phyloP scores from a whole-genome alignment of 371 early-diverging fungal species.

The Spraguea lophii region DNA sequence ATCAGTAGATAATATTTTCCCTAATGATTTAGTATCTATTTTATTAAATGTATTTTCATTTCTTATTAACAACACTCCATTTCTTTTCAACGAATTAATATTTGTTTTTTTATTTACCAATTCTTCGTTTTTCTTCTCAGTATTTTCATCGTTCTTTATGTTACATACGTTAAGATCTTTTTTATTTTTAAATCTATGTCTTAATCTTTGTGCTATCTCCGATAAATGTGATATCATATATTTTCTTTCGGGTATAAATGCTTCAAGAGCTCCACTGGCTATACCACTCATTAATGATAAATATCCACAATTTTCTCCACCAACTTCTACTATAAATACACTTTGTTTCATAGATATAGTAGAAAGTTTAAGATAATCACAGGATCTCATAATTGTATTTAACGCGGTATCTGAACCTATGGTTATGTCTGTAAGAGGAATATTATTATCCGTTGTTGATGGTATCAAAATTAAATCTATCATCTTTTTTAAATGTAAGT shows the following conservation, averaged over 20 bases:
- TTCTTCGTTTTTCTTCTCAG: conserved; percentile 53
- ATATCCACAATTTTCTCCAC: conserved; percentile 82
- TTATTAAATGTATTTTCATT: conserved; percentile 25
- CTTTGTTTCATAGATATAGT: conserved; percentile 66
- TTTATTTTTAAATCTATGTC: conserved; percentile 16
- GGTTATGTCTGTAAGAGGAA: conserved; percentile 81
- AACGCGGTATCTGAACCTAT: conserved; percentile 87
- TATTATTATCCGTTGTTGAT: conserved; percentile 85
- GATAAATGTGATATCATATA: conserved; percentile 28
- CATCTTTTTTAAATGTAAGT: neutral
- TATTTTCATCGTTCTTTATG: conserved; percentile 16
- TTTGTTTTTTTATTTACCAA: conserved; percentile 10
- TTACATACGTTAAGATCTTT: too few species aligned
- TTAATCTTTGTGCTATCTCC: conserved; percentile 27
- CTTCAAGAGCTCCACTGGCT: conserved; percentile 65
- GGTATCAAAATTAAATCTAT: conserved; percentile 80
- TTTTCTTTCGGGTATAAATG: conserved; percentile 59
- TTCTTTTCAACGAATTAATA: neutral
- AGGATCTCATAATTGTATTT: conserved; percentile 71
- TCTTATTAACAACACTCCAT: conserved; percentile 25
- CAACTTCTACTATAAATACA: conserved; percentile 88
- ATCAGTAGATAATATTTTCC: conserved; percentile 69
- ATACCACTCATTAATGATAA: conserved; percentile 71
- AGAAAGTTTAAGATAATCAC: conserved; percentile 73
- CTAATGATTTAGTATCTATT: conserved; percentile 57